Percentiles rank a stretch among this genome's conserved stretches.
These are phyloP conservation scores for Mycena galopus DNA, from an alignment of 768 basidiomycete species.

Conservation along the genomic window DNA sequence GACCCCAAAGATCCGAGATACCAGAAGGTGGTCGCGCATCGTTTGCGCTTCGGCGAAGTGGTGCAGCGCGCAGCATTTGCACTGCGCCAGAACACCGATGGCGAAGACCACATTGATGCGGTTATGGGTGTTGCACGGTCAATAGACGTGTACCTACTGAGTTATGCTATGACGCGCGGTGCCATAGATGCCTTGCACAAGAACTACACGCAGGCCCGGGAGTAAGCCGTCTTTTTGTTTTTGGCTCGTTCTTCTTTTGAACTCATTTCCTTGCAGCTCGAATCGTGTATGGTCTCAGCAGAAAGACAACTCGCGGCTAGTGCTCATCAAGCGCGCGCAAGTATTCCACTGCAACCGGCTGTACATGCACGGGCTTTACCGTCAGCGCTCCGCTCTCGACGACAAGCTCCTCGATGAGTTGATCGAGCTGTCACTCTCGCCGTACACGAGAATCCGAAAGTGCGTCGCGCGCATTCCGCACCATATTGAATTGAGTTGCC, in stretches of 20 bases:
- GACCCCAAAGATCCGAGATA: conserved; percentile 83
- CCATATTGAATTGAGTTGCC: neutral
- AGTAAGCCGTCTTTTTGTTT: conserved; percentile 55
- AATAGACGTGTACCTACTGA: conserved; percentile 81
- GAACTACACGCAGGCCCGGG: conserved; percentile 71
- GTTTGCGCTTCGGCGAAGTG: conserved; percentile 75
- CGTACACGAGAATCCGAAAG: conserved; percentile 84
- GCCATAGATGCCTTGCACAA: conserved; percentile 77
- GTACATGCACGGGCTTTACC: conserved; percentile 83
- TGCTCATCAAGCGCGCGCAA: conserved; percentile 83
- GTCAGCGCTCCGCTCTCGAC: conserved; percentile 80
- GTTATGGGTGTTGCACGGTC: conserved; percentile 79
- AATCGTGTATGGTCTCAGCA: conserved; percentile 80
- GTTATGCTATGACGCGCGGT: conserved; percentile 72
- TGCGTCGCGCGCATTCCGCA: conserved; percentile 45
- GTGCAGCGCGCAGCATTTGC: conserved; percentile 76
- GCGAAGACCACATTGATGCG: conserved; percentile 90
- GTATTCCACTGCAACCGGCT: conserved; percentile 82
- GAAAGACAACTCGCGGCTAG: conserved; percentile 79
- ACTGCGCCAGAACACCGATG: conserved; percentile 70
- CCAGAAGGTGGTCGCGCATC: conserved; percentile 68
- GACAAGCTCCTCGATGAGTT: conserved; percentile 77
- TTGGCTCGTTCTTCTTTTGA: neutral
- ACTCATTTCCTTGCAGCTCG: conserved; percentile 52
- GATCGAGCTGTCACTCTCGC: conserved; percentile 81